Conservation (phyloP, 192 early-diverging fungal genomes). For the Chytriomyces sp. region DNA sequence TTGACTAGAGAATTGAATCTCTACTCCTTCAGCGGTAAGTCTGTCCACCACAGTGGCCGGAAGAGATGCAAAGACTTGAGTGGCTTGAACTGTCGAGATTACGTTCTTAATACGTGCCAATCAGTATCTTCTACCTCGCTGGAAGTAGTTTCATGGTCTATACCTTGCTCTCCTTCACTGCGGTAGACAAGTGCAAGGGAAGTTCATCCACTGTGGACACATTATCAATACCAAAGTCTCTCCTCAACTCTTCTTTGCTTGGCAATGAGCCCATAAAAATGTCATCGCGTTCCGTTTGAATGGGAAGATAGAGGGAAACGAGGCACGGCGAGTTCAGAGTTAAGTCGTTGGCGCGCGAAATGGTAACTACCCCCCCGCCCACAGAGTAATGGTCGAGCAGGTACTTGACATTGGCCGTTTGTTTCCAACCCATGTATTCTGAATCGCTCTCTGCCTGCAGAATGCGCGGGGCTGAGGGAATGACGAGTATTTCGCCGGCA, state of each 20-base stretch:
- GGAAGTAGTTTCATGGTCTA: not conserved
- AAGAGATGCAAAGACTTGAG: constrained; percentile 9
- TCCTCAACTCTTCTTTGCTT: not conserved
- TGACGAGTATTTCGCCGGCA: constrained; percentile 15
- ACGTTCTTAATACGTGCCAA: not conserved
- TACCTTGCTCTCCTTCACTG: not conserved
- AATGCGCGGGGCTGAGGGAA: constrained; percentile 37
- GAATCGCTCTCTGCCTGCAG: constrained; percentile 40
- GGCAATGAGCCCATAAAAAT: constrained; percentile 41
- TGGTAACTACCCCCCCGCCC: constrained; percentile 33
- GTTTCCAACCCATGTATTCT: constrained; percentile 42
- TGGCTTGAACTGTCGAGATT: not conserved
- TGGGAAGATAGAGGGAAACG: constrained; percentile 37
- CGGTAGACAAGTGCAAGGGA: not conserved
- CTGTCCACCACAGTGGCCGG: not conserved
- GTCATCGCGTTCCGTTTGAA: constrained; percentile 37
- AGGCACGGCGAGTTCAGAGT: not conserved
- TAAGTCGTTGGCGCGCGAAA: constrained; percentile 13
- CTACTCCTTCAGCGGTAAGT: not conserved
- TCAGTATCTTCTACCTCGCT: not conserved
- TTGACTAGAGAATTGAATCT: constrained; percentile 33
- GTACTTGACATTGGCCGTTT: constrained; percentile 39
- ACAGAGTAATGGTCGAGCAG: constrained; percentile 37
- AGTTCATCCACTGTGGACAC: constrained; percentile 15
- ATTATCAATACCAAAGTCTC: constrained; percentile 14